Evolutionary conservation across 805 yeast species (phyloP), one percentile per base, ranked within the genome.

Genomic region (Lipomyces chichibuensis): DNA sequence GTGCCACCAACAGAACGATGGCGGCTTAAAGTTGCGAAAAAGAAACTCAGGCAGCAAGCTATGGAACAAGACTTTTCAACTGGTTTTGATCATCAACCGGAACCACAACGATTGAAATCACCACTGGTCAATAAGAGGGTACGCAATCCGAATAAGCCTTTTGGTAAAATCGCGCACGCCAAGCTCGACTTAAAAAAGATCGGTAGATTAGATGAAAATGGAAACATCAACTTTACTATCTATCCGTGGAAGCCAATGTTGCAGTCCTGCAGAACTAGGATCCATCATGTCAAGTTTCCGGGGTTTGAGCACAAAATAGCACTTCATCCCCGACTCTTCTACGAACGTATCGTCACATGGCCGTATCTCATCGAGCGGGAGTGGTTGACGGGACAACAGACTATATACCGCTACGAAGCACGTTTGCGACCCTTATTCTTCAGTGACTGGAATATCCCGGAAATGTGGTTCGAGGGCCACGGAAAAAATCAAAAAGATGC

Each of bases 201-300:
- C 9, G 55, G 55, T 5, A 20, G 55, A 29, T 29, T 52, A 29
- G 55, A 29, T 14, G 33, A 25, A 52, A 29, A 52, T 29, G 55
- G 33, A 52, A 25, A 52, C n/a, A 7, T 52, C n/a, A 52, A 52
- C 55, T 52, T 52, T 29, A 25, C 20, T 11, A 29, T 52, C n/a
- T 52, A 52, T 29, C 55, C 55, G 11, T 52, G 27, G 33, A 52
- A 52, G 55, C 55, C 55, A 8, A 52, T 52, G 55, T 5, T 52
- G 27, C 55, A 52, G 33, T 52, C 55, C n/a, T 33, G 14, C 33
- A 11, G 55, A 14, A 13, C 8, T 8, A 20, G 33, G 55, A 25
- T 52, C n/a, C 32, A 29, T 23, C 29, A 25, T 14, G 55, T 25
- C 33, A 52, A 52, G 55, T 52, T 52, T 23, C 33, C 55, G 3